phyloP scores from a whole-genome alignment of 2,329 filamentous ascomycete genomes.

The Zasmidium cellare region DNA sequence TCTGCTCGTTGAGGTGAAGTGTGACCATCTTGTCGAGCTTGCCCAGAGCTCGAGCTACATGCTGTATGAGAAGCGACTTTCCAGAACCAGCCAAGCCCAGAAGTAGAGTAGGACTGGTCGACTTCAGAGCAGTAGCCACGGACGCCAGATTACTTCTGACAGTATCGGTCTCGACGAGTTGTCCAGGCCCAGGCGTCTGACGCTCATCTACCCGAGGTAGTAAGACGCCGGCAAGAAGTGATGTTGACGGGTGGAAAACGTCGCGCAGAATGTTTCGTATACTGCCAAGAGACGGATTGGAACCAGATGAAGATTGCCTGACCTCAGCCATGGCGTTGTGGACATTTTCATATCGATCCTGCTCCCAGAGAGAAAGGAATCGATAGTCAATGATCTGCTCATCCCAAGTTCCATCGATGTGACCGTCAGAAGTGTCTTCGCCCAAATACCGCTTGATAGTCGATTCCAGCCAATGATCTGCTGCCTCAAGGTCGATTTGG shows the following conservation, averaged over 20 bases:
- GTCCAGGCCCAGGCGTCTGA: conserved; percentile 33
- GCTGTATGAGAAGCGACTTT: conserved; percentile 83
- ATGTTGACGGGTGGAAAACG: conserved; percentile 44
- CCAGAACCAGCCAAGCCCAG: conserved; percentile 82
- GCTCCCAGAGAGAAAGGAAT: conserved; percentile 68
- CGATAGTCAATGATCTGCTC: conserved; percentile 73
- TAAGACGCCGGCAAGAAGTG: conserved; percentile 65
- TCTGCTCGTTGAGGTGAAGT: conserved; percentile 95
- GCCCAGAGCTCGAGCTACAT: conserved; percentile 77
- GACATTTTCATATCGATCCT: conserved; percentile 51
- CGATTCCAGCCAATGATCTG: conserved; percentile 74
- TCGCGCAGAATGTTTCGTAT: conserved; percentile 16
- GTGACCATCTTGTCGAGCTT: conserved; percentile 84
- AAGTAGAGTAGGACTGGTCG: conserved; percentile 71
- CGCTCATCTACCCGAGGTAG: conserved; percentile 56
- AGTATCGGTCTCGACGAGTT: conserved; percentile 69
- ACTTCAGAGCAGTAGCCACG: conserved; percentile 68
- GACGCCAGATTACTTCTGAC: conserved; percentile 69
- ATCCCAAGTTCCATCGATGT: conserved; percentile 72
- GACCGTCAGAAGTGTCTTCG: conserved; percentile 45
- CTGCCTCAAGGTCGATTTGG: conserved; percentile 73
- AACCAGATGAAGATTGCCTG: neutral
- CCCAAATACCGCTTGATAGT: conserved; percentile 69
- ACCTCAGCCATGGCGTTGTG: conserved; percentile 10
- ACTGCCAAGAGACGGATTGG: neutral